A percentile compares a stretch with the other conserved stretches of the same genome.
Evolutionary conservation across 1,284 basidiomycete species (phyloP).

Genomic region (Cystobasidium slooffiae): DNA sequence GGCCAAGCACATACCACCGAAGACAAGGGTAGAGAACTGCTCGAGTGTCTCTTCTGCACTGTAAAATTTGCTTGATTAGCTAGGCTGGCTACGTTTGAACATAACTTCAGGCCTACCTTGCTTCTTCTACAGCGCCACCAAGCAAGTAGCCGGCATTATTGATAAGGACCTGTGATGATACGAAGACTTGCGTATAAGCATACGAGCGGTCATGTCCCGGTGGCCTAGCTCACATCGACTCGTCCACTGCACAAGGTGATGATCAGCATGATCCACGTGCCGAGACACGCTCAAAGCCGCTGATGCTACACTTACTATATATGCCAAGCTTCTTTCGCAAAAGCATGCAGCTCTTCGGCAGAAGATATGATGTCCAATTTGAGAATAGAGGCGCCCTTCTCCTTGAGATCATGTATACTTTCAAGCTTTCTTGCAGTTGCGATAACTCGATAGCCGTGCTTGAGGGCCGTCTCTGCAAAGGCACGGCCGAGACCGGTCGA

Average conservation of each 20-base stretch:
- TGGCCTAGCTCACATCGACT: not conserved
- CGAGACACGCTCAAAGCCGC: not conserved
- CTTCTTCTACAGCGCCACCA: constrained; percentile 8
- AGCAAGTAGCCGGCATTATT: constrained; percentile 14
- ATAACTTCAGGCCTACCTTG: not conserved
- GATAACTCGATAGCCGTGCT: not conserved
- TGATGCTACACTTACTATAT: not conserved
- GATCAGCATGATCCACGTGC: not conserved
- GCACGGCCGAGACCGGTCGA: constrained; percentile 8
- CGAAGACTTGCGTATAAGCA: not conserved
- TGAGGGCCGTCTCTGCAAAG: not conserved
- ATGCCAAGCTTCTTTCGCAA: constrained; percentile 10
- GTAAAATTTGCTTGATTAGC: not conserved
- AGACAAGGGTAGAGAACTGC: not conserved
- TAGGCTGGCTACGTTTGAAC: not conserved
- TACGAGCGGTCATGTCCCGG: not conserved
- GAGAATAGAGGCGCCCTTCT: constrained; percentile 3
- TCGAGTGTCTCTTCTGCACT: not conserved
- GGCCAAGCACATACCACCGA: not conserved
- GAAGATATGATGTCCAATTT: not conserved
- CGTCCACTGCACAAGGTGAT: not conserved
- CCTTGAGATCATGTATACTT: constrained; percentile 5
- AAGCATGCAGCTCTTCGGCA: not conserved
- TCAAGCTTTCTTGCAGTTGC: constrained; percentile 12
- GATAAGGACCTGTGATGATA: not conserved